Evolutionary conservation across 2,329 filamentous ascomycete genomes (phyloP), one percentile per base, ranked within the genome.

Genomic region (Monosporascus cannonballus): DNA sequence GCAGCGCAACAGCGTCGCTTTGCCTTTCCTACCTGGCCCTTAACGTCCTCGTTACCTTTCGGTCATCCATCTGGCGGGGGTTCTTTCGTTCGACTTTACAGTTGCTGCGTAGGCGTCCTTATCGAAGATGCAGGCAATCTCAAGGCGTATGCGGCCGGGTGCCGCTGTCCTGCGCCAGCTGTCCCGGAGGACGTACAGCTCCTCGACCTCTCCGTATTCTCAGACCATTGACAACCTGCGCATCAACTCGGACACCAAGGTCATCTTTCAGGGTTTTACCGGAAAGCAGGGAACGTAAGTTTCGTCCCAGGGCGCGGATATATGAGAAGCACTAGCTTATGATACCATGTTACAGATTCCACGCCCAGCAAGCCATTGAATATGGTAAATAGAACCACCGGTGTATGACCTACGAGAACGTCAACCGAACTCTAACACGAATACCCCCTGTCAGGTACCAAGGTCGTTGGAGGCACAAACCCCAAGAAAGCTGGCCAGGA

Each of bases 381-480:
- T 99, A 99, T 76, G 94, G 90, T 95, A 89, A 65, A 57, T 61
- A 56, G 27, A 48, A 50, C 51, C 54, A 54, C 20, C 51, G 52
- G 53, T 57, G 59, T 56, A 46, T 25, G 36, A 39, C 41, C 46
- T 47, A 11, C 52, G 17, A 20, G 49, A 37, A 48, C 22, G 50
- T 24, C 44, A 50, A 49, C 51, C 15, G 39, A 46, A 46, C 57
- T 66, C 69, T 71, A 64, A 72, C 63, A 53, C 54, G 47, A 52
- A 39, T 52, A 50, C 57, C 61, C 57, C 61, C 45, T 50, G 55
- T 50, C 60, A 95, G 90, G 93, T 72, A 99, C 94, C 66, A 93
- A 96, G 72, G 90, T 99, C 62, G 91, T 99, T 62, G 94, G 94
- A 73, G 94, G 94, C 70, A 97, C 93, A 69, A 97, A 97, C 80